Evolutionary conservation across 495 filamentous ascomycete genomes (phyloP), one percentile per base, ranked within the genome.

Genomic region (Collariella sp.): DNA sequence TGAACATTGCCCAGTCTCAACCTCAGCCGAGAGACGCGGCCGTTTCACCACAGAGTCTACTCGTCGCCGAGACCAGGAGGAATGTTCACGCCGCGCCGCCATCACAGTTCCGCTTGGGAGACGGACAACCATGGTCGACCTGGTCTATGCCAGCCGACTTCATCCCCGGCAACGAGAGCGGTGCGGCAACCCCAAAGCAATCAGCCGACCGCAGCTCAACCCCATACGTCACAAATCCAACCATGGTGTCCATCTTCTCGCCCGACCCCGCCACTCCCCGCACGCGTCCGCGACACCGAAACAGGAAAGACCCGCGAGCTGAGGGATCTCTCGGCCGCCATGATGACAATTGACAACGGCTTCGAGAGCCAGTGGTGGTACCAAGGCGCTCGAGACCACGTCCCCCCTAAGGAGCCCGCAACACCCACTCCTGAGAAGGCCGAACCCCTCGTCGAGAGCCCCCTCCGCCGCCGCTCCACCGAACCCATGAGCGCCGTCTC

Each of bases 261-360:
- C 66, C 66, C 2, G 62, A 49, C 9, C 42, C 55, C 11, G 24
- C 46, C 13, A 16, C 47, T n/a, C 50, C 12, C 52, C 19, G 20
- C 15, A 23, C n/a, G 9, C 5, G 7, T 22, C 20, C 52, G 52
- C 23, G 52, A 54, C 36, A 0, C 40, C 0, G 52, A 54, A 18
- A 57, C 59, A 0, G 64, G 70, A 24, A 36, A 65, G 24, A 58
- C 56, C 18, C 59, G 66, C 22, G 74, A 80, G 19, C 65, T 78
- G 24, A 75, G 71, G 49, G 71, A 74, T 1, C 61, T 80, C 15
- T 74, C 74, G 16, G 69, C 69, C 23, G 77, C 77, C 23, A 76
- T 80, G 76, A 74, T 80, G 70, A 79, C 77, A 5, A 75, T 80
- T 7, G 77, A 78, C 56, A 75, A 76, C 50, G 74, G 74, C 11